Conservation (phyloP, 1,284 basidiomycete species). For the Meripilus lineatus region DNA sequence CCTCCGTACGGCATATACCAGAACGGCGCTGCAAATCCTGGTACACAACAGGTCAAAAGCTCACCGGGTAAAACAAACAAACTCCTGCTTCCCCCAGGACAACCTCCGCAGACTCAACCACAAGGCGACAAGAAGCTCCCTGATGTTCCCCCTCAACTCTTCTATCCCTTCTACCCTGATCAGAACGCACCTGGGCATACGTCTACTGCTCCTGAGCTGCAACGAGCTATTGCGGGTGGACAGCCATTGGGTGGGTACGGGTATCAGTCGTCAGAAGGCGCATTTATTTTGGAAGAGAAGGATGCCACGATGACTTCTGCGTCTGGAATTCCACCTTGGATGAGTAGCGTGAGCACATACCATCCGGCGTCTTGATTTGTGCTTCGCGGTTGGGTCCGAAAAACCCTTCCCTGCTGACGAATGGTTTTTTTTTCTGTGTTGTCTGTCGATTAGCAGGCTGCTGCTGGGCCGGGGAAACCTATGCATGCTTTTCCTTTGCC, state of each 20-base stretch:
- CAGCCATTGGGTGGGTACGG: slow-evolving; percentile 38
- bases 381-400: no score
- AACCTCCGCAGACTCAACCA: no score
- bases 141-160: slow-evolving; percentile 59
- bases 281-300: slow-evolving; percentile 65
- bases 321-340: slow-evolving; percentile 24
- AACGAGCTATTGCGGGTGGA: slow-evolving; percentile 12
- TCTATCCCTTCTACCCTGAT: slow-evolving; percentile 74
- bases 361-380: no score
- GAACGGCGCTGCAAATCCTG: background rate
- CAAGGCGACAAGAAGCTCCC: slow-evolving; percentile 37
- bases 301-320: slow-evolving; percentile 26
- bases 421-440: background rate
- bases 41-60: slow-evolving; percentile 16
- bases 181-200: slow-evolving; percentile 19
- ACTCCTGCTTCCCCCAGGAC: slow-evolving; percentile 14
- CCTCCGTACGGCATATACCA: background rate
- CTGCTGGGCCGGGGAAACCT: no score
- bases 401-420: no score
- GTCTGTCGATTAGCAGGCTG: background rate
- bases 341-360: slow-evolving; percentile 17
- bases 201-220: slow-evolving; percentile 17
- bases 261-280: slow-evolving; percentile 46
- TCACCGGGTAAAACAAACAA: slow-evolving; percentile 11
- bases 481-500: background rate